Base-by-base conservation (phyloP, 2,329 filamentous ascomycete genomes). In the Diatrype stigma region DNA sequence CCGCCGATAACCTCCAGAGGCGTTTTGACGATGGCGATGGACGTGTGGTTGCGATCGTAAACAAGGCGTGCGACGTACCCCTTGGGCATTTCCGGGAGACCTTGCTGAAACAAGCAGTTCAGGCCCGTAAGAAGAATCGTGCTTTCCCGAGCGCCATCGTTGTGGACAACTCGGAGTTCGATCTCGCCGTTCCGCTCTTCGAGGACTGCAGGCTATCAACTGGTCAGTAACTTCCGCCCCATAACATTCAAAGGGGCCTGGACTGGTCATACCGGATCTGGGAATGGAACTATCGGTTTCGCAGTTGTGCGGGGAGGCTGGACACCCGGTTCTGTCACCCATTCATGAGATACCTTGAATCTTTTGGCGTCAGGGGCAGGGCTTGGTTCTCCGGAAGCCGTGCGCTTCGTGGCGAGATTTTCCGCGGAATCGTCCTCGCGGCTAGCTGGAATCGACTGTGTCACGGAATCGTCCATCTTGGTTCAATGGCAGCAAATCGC, bases 71-170 rank as follows among this genome's bases (percentile, higher is more conserved):
- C 93, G 62, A 96, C 96, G 69, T 97, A 96, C 67, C 96, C 93
- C 70, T 96, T 96, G 23, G 93, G 93, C 93, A 96, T 97, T 70
- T 96, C 96, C 1, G 93, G 92, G 7, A 97, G 79, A 67, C 96
- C 92, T 63, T 96, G 96, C 68, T 96, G 93, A 63, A 96, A 97
- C 56, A 97, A 93, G 66, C 90, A 96, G 69, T 96, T 96, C 51
- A 96, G 78, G 12, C 93, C 92, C 0, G 92, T 96, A 53, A 96
- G 77, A 61, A 96, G 93, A 63, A 96, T 94, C 59, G 90, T 84
- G 66, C 87, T 93, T 63, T 96, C 90, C 56, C 86, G 81, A 34
- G 84, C 79, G 61, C 87, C 86, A 66, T 96, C 92, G 65, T 97
- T 96, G 76, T 96, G 96, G 63, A 96, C 93, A 10, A 96, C 93